Evolutionary conservation across 2,329 filamentous ascomycete genomes (phyloP), one percentile per base, ranked within the genome.

Genomic region (Clathrospora elynae): DNA sequence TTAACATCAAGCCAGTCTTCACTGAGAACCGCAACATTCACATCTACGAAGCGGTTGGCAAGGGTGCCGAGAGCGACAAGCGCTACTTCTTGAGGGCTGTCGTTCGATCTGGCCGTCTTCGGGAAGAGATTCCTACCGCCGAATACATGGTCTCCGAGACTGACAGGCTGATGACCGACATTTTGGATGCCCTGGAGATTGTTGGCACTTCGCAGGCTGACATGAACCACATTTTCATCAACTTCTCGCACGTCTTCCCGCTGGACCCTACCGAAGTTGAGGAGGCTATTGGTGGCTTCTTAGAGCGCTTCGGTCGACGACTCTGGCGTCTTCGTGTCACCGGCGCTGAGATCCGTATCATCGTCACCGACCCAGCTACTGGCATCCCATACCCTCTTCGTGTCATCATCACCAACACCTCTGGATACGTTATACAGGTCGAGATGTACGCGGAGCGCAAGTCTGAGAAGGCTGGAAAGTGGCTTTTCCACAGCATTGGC

Each of bases 221-320:
- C 79, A 81, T 99, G 68, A 99, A 99, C 80, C 93, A 99, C 77
- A 93, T 99, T 80, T 99, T 99, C 79, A 93, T 99, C 80, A 97
- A 99, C 82, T 99, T 99, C 78, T 93, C 90, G 0, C 90, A 91
- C 7, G 88, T 96, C 46, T 97, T 99, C 84, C 89, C 90, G 69
- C 83, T 99, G 34, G 80, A 90, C 64, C 91, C 93, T 3, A 77
- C 83, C 46, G 90, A 96, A 75, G 90, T 99, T 11, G 90, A 97
- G 75, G 83, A 95, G 72, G 92, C 90, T 19, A 83, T 99, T 16
- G 90, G 87, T 66, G 91, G 91, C 42, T 99, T 99, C 84, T 78
- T 99, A 58, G 93, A 97, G 65, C 89, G 93, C 52, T 99, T 97
- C 64, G 93, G 93, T 58, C 87, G 90, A 57, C 89, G 93, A 62